Evolutionary conservation across 1,139 yeast species (phyloP).

Genomic region (Geotrichum armillariae): DNA sequence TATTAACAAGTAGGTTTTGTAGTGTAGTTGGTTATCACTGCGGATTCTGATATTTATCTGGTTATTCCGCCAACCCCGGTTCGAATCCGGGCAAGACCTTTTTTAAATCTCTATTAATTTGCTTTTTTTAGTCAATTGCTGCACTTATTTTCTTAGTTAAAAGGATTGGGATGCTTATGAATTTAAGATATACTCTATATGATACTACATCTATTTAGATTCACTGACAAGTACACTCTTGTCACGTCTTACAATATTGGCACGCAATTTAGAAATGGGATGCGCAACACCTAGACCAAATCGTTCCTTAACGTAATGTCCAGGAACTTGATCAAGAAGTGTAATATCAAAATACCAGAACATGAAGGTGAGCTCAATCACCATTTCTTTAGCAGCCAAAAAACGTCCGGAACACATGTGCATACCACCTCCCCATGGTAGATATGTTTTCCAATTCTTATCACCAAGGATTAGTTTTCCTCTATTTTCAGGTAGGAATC

Average conservation of each 20-base stretch:
- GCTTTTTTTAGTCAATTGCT: background rate
- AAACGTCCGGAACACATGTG: conserved; percentile 20
- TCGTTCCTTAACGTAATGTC: conserved; percentile 18
- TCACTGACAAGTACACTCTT: background rate
- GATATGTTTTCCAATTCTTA: conserved; percentile 14
- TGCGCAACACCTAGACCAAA: conserved; percentile 18
- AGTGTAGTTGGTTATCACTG: background rate
- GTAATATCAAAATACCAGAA: conserved; percentile 19
- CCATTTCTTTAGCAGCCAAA: conserved; percentile 19
- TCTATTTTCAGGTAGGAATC: conserved; percentile 12
- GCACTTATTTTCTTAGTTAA: background rate
- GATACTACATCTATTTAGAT: background rate
- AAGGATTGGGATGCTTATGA: no score
- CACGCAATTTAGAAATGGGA: conserved; percentile 12
- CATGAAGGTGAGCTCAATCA: conserved; percentile 11
- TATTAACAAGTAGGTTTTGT: background rate
- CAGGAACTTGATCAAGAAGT: conserved; percentile 10
- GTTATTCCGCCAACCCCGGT: conserved; percentile 36
- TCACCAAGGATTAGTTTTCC: conserved; percentile 6
- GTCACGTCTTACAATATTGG: conserved; percentile 5
- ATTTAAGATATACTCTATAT: background rate
- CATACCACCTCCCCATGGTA: conserved; percentile 20
- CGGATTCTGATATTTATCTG: background rate
- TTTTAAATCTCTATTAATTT: background rate
- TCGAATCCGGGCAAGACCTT: conserved; percentile 32